Evolutionary conservation across 2,329 filamentous ascomycete genomes (phyloP), one percentile per base, ranked within the genome.

Genomic region (Alternaria atra): DNA sequence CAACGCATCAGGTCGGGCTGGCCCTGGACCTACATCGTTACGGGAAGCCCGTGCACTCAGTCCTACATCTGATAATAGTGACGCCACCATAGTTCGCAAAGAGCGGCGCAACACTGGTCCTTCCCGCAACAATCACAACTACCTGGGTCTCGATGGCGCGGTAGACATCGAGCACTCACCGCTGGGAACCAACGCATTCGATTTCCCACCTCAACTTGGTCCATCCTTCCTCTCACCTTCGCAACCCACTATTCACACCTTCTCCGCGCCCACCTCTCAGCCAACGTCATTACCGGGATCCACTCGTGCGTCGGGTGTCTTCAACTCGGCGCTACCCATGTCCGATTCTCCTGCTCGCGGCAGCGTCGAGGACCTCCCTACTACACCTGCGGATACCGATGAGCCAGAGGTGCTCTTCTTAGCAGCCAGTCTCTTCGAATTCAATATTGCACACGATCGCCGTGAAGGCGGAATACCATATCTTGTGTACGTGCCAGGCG

Each of bases 381-480:
- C 64, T 6, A 73, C 75, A 5, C 39, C 83, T 77, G 46, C 83
- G 82, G 53, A 82, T 39, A 80, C 82, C 27, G 83, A 86, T 52
- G 84, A 88, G 23, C 90, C 90, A 65, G 91, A 90, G 58, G 88
- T 97, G 7, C 83, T 98, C 46, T 99, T 97, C 85, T 85, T 97
- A 17, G 95, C 94, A 13, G 95, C 94, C 20, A 97, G 92, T 70
- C 86, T 98, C 32, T 98, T 97, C 75, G 94, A 98, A 78, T 99
- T 98, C 82, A 96, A 97, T 73, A 98, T 98, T 74, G 92, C 94
- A 74, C 92, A 91, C 25, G 91, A 93, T 27, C 92, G 97, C 70
- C 89, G 92, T 59, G 95, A 98, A 80, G 94, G 91, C 61, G 95
- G 95, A 25, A 98, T 97, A 79, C 94, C 94, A 20, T 99, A 99